Evolutionary conservation across 2,329 filamentous ascomycete species (phyloP).

Genomic region (Dothistroma pini): DNA sequence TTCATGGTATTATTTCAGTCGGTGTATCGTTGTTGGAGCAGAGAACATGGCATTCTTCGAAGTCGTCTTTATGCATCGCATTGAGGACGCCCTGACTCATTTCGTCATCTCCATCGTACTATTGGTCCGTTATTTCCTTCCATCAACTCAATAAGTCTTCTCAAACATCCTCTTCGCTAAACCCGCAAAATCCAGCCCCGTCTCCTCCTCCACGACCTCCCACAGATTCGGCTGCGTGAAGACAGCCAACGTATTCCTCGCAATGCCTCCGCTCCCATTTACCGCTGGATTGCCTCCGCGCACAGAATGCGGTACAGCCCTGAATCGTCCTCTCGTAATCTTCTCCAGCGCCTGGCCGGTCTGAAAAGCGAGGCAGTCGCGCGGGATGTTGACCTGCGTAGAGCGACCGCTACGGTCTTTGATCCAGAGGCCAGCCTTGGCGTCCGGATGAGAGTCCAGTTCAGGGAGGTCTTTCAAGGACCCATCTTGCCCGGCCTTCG

Average conservation of each 20-base stretch:
- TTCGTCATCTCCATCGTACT: background rate
- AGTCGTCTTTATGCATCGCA: background rate
- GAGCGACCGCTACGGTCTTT: constrained; percentile 75
- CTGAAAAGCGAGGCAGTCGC: constrained; percentile 91
- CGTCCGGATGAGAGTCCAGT: constrained; percentile 72
- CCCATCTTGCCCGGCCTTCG: constrained; percentile 24
- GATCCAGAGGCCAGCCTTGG: constrained; percentile 88
- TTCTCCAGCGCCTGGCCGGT: constrained; percentile 88
- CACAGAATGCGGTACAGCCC: constrained; percentile 94
- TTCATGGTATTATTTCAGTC: no score
- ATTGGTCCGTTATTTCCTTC: background rate
- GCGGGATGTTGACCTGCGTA: constrained; percentile 88
- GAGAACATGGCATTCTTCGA: background rate
- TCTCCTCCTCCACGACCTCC: constrained; percentile 68
- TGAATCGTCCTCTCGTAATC: constrained; percentile 88
- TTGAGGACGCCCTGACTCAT: background rate
- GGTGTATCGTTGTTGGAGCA: background rate
- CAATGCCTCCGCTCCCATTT: constrained; percentile 34
- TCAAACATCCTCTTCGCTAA: constrained; percentile 21
- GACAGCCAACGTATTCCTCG: constrained; percentile 81
- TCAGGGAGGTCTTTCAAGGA: constrained; percentile 56
- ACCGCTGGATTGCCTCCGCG: constrained; percentile 51
- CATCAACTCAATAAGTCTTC: constrained; percentile 18
- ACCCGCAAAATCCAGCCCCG: constrained; percentile 39
- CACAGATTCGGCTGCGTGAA: constrained; percentile 95